Base-by-base conservation (phyloP, 345 rosid genomes). In the Gossypioides kirkii region DNA sequence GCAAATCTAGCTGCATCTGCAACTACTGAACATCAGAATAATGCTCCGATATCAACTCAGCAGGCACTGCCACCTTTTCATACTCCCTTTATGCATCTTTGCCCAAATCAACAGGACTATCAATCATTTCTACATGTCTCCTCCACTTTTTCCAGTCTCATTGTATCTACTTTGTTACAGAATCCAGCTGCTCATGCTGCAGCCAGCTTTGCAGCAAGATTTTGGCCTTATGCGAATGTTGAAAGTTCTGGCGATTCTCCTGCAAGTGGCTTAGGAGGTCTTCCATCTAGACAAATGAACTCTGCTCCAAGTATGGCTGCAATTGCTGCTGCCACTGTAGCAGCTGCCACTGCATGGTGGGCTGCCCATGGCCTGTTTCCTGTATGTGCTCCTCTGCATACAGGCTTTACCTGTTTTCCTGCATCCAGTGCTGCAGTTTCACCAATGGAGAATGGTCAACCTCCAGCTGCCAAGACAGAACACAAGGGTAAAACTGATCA, bases 331-430 rank as follows among this genome's bases (percentile, higher is more conserved):
- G 93, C 98, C 66, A 94, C 97, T 56, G 94, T 94, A 61, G 94
- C 96, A 58, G 98, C 98, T 78, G 98, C 98, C 71, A 85, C 90
- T 78, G 97, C 98, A 45, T 94, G 98, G 98, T 94, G 98, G 98
- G 90, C 94, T 14, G 94, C 98, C 70, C 92, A 94, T 69, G 98
- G 97, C 42, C 71, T 94, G 74, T 84, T 91, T 77, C 97, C 97
- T 66, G 45, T 88, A 22, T 91, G 97, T 80, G 78, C 95, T 77
- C 88, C 96, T 80, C 78, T 80, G 68, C 87, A 82, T 46, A 56
- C 89, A 55, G 84, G 86, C 73, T 88, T 88, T 72, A 71, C 84
- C 61, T 84, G 86, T 75, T 78, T 84, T 68, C 86, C 87, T 8
- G 61, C 88, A 73, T 75, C 89, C 64, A 74, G 84, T 18, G 70